Base-by-base conservation (phyloP, 2,329 filamentous ascomycete genomes). In the Phyllosticta citribraziliensis region DNA sequence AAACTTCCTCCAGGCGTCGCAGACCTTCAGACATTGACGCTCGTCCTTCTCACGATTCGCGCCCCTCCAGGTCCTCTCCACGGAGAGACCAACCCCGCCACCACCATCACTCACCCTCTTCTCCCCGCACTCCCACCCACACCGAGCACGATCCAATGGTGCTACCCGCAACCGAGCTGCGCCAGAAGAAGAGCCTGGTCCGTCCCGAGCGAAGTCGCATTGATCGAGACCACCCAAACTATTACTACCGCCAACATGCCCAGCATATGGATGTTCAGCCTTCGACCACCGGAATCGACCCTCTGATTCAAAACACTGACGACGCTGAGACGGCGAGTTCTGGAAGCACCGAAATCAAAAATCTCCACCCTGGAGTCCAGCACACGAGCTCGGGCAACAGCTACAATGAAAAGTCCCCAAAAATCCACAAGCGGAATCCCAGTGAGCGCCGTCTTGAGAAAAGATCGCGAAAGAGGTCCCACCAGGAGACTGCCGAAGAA, bases 191-290 rank as follows among this genome's bases (percentile, higher is more conserved):
- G 72, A 97, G 90, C 73, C 79, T 99, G 65, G 87, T 99, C 70
- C 83, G 89, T 64, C 94, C 94, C 0, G 94, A 99, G 76, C 85
- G 94, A 66, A 88, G 88, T 69, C 85, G 88, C 67, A 90, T 96
- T 67, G 88, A 92, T 67, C 86, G 82, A 65, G 88, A 92, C 67
- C 91, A 97, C 72, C 91, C 92, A 14, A 95, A 97, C 73, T 99
- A 97, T 71, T 84, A 97, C 76, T 99, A 99, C 75, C 86, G 91
- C 67, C 89, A 96, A 73, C 92, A 96, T 83, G 91, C 95, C 10
- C 89, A 91, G 68, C 89, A 93, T 65, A 97, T 99, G 91, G 82
- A 87, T 60, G 88, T 91, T 5, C 80, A 91, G 65, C 94, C 95
- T 0, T 97, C 94, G 0, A 88, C 90, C 6, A 97, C 94, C 0